phyloP scores from a whole-genome alignment of 192 early-diverging fungal genomes.

The Spizellomyces punctatus region DNA sequence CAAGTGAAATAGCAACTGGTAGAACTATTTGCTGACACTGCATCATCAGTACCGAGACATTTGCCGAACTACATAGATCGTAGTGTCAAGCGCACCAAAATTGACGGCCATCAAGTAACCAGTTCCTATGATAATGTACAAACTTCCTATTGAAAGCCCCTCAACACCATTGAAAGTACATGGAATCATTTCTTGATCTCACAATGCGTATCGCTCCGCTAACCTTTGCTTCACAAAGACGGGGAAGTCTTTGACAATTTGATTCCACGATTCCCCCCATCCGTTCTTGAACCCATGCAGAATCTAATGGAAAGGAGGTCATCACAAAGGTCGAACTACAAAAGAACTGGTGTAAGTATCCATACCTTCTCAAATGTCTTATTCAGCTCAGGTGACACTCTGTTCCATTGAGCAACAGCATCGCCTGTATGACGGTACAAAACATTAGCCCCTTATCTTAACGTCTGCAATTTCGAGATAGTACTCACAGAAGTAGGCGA shows the following conservation, averaged over 20 bases:
- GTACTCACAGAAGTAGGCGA: conserved; percentile 40
- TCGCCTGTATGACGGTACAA: conserved; percentile 15
- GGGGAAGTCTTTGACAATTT: not conserved
- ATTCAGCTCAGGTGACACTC: conserved; percentile 31
- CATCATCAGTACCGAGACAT: too few species aligned
- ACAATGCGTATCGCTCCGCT: conserved; percentile 3
- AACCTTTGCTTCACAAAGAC: not conserved
- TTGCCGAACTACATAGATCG: too few species aligned
- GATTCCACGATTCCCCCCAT: not conserved
- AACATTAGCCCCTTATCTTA: not conserved
- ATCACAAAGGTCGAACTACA: not conserved
- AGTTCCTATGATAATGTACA: too few species aligned
- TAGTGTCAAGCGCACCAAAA: too few species aligned
- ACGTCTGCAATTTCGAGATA: not conserved
- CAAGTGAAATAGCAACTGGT: too few species aligned
- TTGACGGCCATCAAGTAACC: too few species aligned
- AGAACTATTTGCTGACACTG: too few species aligned
- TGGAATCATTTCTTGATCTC: too few species aligned
- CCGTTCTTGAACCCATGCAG: conserved; percentile 9
- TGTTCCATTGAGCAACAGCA: conserved; percentile 37
- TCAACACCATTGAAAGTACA: too few species aligned
- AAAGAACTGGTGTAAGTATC: not conserved
- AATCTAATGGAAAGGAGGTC: not conserved
- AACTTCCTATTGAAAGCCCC: too few species aligned
- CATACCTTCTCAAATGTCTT: conserved; percentile 33